Evolutionary conservation across 495 filamentous ascomycete species (phyloP), one percentile per base, ranked within the genome.

Genomic region (Aspergillus sparsus): DNA sequence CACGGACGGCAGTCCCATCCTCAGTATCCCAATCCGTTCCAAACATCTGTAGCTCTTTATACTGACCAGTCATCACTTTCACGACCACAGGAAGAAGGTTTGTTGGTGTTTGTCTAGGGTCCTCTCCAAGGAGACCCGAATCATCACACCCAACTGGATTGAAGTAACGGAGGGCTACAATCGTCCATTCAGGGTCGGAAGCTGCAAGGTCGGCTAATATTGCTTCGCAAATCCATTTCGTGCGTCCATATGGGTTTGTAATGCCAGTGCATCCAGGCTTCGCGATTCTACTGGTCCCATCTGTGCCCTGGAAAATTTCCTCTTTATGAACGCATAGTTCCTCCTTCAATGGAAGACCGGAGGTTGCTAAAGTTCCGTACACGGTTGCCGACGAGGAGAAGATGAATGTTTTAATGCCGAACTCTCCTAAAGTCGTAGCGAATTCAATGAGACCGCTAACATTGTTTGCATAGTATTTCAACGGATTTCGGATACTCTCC

Each of bases 321-420:
- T 76, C 70, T 57, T 82, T 80, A 72, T 87, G 83, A 5, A 84
- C 77, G 63, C 85, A 81, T 50, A 85, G 77, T 57, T 87, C 83
- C 59, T 88, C 85, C 35, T 78, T 77, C 41, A 88, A 68, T 1
- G 84, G 84, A 21, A 74, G 61, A 9, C 82, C 81, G 6, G 73
- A 72, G 39, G 82, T 81, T 21, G 83, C 80, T 15, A 80, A 68
- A 15, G 80, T 75, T 9, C 85, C 85, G 63, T 88, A 88, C 13
- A 88, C 85, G 5, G 83, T 90, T 76, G 68, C 85, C 0, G 86
- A 89, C 34, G 83, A 84, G 6, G 82, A 85, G 69, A 89, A 88
- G 62, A 88, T 82, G 62, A 88, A 85, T 15, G 81, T 85, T 66
- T 82, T 86, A 71, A 88, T 85, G 44, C 77, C 78, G 64, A 82